phyloP scores from a whole-genome alignment of 1,284 basidiomycete species.

The Tylopilus orsonianus region DNA sequence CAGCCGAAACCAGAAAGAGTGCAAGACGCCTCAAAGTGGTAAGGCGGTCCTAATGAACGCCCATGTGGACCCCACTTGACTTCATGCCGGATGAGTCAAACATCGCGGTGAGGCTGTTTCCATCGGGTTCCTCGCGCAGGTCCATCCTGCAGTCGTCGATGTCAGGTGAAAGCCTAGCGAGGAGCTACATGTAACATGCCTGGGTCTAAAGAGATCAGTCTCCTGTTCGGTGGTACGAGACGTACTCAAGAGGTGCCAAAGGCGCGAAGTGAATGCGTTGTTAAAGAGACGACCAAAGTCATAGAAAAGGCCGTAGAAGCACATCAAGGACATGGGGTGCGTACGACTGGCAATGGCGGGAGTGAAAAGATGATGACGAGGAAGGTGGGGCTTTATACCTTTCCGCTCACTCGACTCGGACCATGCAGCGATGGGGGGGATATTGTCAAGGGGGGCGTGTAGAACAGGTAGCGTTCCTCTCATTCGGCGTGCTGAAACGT shows the following conservation, averaged over 20 bases:
- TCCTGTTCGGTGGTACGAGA: conserved; percentile 20
- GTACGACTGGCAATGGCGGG: neutral
- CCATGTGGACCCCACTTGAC: conserved; percentile 43
- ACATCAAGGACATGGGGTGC: conserved; percentile 34
- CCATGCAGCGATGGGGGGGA: too few species aligned
- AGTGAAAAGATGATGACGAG: neutral
- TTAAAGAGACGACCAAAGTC: conserved; percentile 53
- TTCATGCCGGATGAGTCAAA: conserved; percentile 52
- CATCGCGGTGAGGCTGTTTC: conserved; percentile 44
- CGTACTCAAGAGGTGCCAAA: conserved; percentile 17
- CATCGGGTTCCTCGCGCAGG: conserved; percentile 41
- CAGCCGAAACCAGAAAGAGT: conserved; percentile 1
- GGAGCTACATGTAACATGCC: conserved; percentile 14
- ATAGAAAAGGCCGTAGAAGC: conserved; percentile 50
- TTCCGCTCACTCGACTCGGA: too few species aligned
- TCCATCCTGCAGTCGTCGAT: conserved; percentile 41
- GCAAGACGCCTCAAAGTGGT: conserved; percentile 34
- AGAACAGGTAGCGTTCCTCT: too few species aligned
- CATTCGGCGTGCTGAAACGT: too few species aligned
- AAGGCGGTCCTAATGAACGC: conserved; percentile 43
- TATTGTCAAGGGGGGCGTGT: too few species aligned
- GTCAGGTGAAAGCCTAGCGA: conserved; percentile 1
- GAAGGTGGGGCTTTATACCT: conserved; percentile 5
- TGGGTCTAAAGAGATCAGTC: conserved; percentile 29
- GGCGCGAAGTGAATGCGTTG: conserved; percentile 40